A percentile compares a stretch with the other conserved stretches of the same genome.
Evolutionary conservation across 2,329 filamentous ascomycete genomes (phyloP).

Genomic region (Delphinella strobiligena): DNA sequence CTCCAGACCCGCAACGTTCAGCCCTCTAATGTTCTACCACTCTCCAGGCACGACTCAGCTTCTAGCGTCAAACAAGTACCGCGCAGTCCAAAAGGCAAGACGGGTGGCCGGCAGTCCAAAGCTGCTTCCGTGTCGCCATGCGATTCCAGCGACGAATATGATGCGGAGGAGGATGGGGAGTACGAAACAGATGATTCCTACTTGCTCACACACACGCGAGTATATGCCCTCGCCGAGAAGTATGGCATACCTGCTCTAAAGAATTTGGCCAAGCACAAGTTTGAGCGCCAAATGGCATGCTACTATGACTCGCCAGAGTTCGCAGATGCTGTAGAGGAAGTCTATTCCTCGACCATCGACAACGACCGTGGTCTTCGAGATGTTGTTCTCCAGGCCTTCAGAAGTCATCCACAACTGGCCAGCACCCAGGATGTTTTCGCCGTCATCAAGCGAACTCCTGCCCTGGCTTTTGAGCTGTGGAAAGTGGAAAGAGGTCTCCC

Average conservation of each 20-base stretch:
- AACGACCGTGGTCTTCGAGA: constrained; percentile 36
- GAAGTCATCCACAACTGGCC: constrained; percentile 32
- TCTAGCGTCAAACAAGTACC: constrained; percentile 1
- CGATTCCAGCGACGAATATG: constrained; percentile 23
- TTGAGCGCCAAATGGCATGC: constrained; percentile 31
- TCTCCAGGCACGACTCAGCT: neutral
- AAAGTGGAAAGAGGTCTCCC: constrained; percentile 35
- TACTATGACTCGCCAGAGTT: constrained; percentile 34
- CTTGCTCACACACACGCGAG: constrained; percentile 33
- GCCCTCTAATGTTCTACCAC: neutral
- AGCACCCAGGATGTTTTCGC: constrained; percentile 33
- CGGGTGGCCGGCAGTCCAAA: neutral
- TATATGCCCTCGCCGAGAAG: constrained; percentile 40
- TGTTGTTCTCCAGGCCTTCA: constrained; percentile 35
- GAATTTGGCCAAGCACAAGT: constrained; percentile 32
- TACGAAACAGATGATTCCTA: constrained; percentile 27
- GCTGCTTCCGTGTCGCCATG: neutral
- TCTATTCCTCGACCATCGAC: constrained; percentile 38
- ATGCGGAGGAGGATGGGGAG: constrained; percentile 20
- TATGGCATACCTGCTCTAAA: constrained; percentile 38
- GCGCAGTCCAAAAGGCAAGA: constrained; percentile 6
- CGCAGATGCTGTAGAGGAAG: constrained; percentile 36
- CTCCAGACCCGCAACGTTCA: constrained; percentile 4
- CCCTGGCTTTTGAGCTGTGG: constrained; percentile 37
- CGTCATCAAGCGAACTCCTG: constrained; percentile 31